phyloP scores from a whole-genome alignment of 2,329 filamentous ascomycete species.

The Daldinia sp. region DNA sequence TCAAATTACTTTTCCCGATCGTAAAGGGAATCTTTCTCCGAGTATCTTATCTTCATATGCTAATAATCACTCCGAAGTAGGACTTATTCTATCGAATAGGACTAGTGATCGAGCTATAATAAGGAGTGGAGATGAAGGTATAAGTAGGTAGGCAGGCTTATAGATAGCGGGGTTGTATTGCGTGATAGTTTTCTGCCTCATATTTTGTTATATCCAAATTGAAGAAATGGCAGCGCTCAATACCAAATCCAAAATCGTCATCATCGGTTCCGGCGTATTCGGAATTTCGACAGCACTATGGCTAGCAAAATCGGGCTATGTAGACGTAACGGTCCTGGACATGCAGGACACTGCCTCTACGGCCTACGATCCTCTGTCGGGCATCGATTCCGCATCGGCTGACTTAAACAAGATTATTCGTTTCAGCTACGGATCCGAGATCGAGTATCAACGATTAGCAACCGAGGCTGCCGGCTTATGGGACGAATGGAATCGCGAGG shows the following conservation, averaged over 20 bases:
- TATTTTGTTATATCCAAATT: neutral
- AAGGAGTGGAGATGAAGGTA: constrained; percentile 17
- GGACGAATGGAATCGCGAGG: constrained; percentile 59
- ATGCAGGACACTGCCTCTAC: constrained; percentile 57
- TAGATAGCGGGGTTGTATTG: constrained; percentile 29
- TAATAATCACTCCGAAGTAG: neutral
- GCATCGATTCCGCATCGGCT: constrained; percentile 52
- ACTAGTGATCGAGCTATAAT: neutral
- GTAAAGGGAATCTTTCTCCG: neutral
- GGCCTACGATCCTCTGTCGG: constrained; percentile 56
- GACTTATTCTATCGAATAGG: neutral
- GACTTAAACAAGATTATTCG: constrained; percentile 62
- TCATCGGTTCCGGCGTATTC: constrained; percentile 58
- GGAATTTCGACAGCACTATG: constrained; percentile 59
- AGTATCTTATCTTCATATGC: neutral
- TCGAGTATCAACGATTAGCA: constrained; percentile 60
- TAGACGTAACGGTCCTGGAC: constrained; percentile 62
- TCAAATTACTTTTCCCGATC: neutral
- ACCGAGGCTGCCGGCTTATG: constrained; percentile 58
- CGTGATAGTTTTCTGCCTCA: constrained; percentile 9
- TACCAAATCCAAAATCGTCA: constrained; percentile 50
- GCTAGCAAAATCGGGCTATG: constrained; percentile 59
- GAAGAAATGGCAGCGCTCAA: constrained; percentile 16
- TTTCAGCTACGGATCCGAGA: constrained; percentile 57
- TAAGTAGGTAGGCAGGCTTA: neutral